Evolutionary conservation across 1,284 basidiomycete species (phyloP), one percentile per base, ranked within the genome.

Genomic region (Phellopilus nigrolimitatus): DNA sequence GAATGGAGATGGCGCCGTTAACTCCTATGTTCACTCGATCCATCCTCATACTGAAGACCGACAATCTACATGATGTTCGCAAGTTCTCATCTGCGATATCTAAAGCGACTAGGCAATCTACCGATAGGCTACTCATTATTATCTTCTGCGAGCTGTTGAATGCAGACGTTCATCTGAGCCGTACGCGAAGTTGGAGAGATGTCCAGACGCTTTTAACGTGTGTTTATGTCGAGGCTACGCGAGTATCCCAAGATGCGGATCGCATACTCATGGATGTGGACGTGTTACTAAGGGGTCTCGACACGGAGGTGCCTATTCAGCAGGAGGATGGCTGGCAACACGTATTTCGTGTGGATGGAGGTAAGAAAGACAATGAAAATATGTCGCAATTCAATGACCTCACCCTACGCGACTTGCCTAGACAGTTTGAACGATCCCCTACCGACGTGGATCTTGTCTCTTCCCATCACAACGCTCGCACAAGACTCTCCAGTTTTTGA

Each of bases 191-290:
- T 37, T 89, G 80, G 76, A 68, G 78, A 53, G 72, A 73, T 22
- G 73, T 88, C 1, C 85, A 88, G 66, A 67, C 74, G 7, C 69
- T 88, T 28, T 70, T 89, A 56, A 84, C 86, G 0, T 85, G 78
- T 62, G 76, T 83, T 43, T 89, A 89, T 61, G 83, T 88, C 6
- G 82, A 85, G 60, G 82, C 86, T 13, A 82, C 82, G 19, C 80
- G 75, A 56, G 73, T 79, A 34, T 82, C 84, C n/a, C 79, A 85
- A 63, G 75, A 80, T 38, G 64, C 75, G 61, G 75, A 77, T 64
- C 80, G 79, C 52, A 68, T 88, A 31, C 72, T 88, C 41, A 75
- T 91, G 70, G 73, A 84, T 48, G 68, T 90, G 46, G 79, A 85
- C 59, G 82, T 89, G 17, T 68, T 89, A 43, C 71, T 89, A 44